Base-by-base conservation (phyloP, 1,139 yeast genomes). In the Pichia cactophila region DNA sequence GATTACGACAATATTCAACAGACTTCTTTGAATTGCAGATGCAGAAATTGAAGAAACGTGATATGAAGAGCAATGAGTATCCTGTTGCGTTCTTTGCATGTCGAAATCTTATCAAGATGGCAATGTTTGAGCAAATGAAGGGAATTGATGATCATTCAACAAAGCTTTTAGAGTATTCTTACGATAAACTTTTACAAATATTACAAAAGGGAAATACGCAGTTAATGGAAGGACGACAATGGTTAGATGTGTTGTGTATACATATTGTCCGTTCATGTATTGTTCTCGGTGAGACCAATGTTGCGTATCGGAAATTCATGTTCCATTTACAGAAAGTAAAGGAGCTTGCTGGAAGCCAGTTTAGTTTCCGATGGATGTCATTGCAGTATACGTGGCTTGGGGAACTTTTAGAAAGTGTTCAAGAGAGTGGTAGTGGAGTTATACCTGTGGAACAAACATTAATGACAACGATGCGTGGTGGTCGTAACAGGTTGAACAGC, bases 231-330 rank as follows among this genome's bases (percentile, higher is more conserved):
- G 66, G 74, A 9, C 63, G 87, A 42, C 61, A 61, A 14, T 64
- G 83, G 43, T 63, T 84, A 11, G 95, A 87, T 61, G 61, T 77
- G 2, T 61, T 78, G 9, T 83, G 85, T 0, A 72, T 83, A 50
- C 86, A 83, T 56, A 79, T 85, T 14, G 78, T 79, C 4, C 72
- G 86, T 54, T 71, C 81, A 0, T 77, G 81, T 56, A 69, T 86
- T 38, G 78, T 85, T n/a, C 55, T 78, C 28, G 84, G 78, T 42
- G 79, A 78, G 55, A 75, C 85, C 0, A 71, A 81, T 40, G 58
- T 71, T 39, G 87, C 89, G 0, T 75, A 80, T 56, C 72, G 75
- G 50, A 84, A 81, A 61, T 88, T 86, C 60, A 73, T 73, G 42
- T 69, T 78, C 9, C 96, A 87, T 65, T 68, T 74, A 1, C 51